A percentile compares a stretch with the other conserved stretches of the same genome.
Evolutionary conservation across 225 moss, liverwort and hornwort genomes (phyloP).

Genomic region (Thuidium tamariscinum): DNA sequence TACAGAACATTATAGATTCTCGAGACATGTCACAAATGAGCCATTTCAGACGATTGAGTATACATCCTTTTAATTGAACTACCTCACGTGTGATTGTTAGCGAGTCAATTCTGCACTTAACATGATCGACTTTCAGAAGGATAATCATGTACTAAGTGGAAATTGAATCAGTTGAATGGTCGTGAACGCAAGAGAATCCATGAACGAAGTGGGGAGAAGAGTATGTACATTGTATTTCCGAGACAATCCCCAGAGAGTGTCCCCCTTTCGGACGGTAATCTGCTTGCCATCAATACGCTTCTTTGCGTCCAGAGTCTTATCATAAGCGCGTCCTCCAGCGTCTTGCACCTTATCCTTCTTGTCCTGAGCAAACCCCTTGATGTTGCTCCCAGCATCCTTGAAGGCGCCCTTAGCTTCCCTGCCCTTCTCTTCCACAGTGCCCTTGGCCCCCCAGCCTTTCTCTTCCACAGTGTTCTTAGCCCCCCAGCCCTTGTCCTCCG

Average conservation of each 20-base stretch:
- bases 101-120: not conserved
- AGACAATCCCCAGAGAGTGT: conserved; percentile 27
- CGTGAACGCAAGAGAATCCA: not conserved
- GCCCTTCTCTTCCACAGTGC: not conserved
- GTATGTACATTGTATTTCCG: conserved; percentile 18
- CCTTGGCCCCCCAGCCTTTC: not conserved
- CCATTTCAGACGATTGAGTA: not conserved
- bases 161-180: no score
- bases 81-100: not conserved
- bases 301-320: conserved; percentile 7
- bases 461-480: not conserved
- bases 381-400: conserved; percentile 8
- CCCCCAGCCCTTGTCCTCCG: not conserved
- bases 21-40: not conserved
- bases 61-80: not conserved
- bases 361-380: conserved; percentile 20
- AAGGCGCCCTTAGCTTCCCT: conserved; percentile 9
- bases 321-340: not conserved
- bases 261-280: conserved; percentile 16
- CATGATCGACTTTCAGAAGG: not conserved
- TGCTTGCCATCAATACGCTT: conserved; percentile 25
- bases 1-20: not conserved
- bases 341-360: conserved; percentile 26
- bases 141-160: not conserved
- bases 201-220: no score